These are phyloP conservation scores for Cladosporium sp. DNA, from an alignment of 2,329 filamentous ascomycete genomes.

Conservation along the genomic window DNA sequence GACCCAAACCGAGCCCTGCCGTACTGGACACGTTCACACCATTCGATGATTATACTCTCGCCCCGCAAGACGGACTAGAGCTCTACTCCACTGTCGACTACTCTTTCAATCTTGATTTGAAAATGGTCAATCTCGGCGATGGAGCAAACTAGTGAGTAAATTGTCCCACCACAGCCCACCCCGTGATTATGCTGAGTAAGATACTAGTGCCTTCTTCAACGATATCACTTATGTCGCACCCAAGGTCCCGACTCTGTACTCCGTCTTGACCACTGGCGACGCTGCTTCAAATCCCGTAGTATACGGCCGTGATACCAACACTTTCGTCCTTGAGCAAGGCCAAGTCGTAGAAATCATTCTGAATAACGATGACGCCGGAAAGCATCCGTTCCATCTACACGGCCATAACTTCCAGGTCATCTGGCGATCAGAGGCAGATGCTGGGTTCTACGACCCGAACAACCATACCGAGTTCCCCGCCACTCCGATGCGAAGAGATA, in stretches of 20 bases:
- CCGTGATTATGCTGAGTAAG: conserved; percentile 15
- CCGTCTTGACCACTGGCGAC: conserved; percentile 60
- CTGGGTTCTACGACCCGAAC: conserved; percentile 35
- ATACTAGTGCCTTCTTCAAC: conserved; percentile 57
- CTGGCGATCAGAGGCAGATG: conserved; percentile 37
- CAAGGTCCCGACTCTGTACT: conserved; percentile 75
- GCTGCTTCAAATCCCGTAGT: conserved; percentile 46
- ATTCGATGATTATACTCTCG: conserved; percentile 72
- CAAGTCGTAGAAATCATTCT: conserved; percentile 71
- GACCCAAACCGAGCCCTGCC: conserved; percentile 52
- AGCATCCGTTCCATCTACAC: conserved; percentile 75
- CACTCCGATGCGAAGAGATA: conserved; percentile 51
- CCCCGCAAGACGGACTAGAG: conserved; percentile 65
- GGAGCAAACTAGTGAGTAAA: conserved; percentile 62
- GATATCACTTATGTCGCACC: conserved; percentile 72
- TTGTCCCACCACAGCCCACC: neutral
- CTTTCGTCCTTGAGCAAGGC: conserved; percentile 66
- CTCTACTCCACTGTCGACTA: conserved; percentile 64
- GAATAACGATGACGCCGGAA: conserved; percentile 73
- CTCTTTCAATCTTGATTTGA: conserved; percentile 58
- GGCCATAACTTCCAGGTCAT: conserved; percentile 71
- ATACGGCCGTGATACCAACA: conserved; percentile 55
- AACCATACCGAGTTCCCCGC: conserved; percentile 40
- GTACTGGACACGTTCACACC: conserved; percentile 62
- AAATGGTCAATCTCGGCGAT: conserved; percentile 67